A percentile compares a stretch with the other conserved stretches of the same genome.
These are phyloP conservation scores for Solanum etuberosum DNA, from an alignment of 257 asterid species.

Conservation along the genomic window DNA sequence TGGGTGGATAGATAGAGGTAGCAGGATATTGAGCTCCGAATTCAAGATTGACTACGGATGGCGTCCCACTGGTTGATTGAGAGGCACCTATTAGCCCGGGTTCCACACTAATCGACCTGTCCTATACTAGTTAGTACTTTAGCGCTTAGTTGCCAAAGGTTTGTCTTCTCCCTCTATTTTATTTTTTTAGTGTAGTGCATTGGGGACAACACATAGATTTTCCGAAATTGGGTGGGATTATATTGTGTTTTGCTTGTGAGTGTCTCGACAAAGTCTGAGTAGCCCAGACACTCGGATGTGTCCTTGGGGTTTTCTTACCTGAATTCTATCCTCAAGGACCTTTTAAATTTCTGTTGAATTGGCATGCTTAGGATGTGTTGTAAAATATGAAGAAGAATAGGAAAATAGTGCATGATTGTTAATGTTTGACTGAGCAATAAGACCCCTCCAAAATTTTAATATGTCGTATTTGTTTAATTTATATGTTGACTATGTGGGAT, in stretches of 20 bases:
- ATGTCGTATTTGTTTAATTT: not conserved
- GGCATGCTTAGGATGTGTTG: not conserved
- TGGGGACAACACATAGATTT: too few relatives aligned
- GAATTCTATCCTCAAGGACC: too few relatives aligned
- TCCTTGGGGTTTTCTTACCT: not conserved
- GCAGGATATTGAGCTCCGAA: too few relatives aligned
- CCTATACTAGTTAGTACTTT: not conserved
- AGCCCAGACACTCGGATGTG: not conserved
- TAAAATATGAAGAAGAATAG: too few relatives aligned
- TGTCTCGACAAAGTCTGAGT: not conserved
- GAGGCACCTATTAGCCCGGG: not conserved
- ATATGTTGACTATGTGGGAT: not conserved
- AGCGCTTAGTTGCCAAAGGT: too few relatives aligned
- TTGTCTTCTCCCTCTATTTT: not conserved
- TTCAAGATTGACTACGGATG: too few relatives aligned
- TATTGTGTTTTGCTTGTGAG: too few relatives aligned
- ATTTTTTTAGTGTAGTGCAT: not conserved
- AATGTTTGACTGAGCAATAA: not conserved
- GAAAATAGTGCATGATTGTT: too few relatives aligned
- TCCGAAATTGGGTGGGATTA: too few relatives aligned
- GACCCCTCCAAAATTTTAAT: not conserved
- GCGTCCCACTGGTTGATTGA: not conserved
- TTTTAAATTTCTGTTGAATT: too few relatives aligned
- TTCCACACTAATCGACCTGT: not conserved
- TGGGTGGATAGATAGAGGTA: not conserved